Evolutionary conservation across 768 basidiomycete species (phyloP), one percentile per base, ranked within the genome.

Genomic region (Tulasnella sp.): DNA sequence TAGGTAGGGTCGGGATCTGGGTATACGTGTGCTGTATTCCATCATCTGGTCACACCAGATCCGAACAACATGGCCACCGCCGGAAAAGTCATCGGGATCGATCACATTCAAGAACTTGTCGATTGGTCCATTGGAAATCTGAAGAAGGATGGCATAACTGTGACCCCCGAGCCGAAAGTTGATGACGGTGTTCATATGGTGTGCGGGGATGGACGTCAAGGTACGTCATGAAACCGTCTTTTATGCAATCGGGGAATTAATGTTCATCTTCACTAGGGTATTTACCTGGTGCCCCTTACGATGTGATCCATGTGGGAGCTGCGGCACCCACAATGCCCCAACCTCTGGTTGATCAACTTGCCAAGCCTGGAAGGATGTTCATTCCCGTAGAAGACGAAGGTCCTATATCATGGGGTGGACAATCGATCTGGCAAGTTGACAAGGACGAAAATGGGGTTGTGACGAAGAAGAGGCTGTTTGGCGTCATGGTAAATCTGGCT

Each of bases 261-360:
- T 22, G n/a, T 20, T 39, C 15, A n/a, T 48, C 25, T 15, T 20
- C 15, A 10, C 40, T 54, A 77, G 80, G 72, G 3, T 57, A 49
- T 8, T 3, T 39, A 16, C 48, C 24, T 33, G 33, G 31, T 61
- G 66, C 62, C 7, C 83, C 83, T 0, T 89, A 79, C 61, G 75
- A 88, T 55, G 81, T 78, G 0, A 95, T 96, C 44, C 92, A 98
- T 58, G 92, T 96, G 32, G 93, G 93, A 3, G 93, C 93, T 0
- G 92, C 93, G 0, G 80, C 92, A 0, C 82, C 86, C 0, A 70
- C 60, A 0, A 65, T 90, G 12, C 91, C 92, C 0, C 63, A 73
- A 19, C 64, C 72, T 0, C 74, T 98, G 1, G 64, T 96, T 25
- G 77, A 83, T 12, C 91, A 93, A 60, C 77, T 90, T 2, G 79